Conservation (phyloP, 2,329 filamentous ascomycete genomes). For the Aureobasidium sp. region DNA sequence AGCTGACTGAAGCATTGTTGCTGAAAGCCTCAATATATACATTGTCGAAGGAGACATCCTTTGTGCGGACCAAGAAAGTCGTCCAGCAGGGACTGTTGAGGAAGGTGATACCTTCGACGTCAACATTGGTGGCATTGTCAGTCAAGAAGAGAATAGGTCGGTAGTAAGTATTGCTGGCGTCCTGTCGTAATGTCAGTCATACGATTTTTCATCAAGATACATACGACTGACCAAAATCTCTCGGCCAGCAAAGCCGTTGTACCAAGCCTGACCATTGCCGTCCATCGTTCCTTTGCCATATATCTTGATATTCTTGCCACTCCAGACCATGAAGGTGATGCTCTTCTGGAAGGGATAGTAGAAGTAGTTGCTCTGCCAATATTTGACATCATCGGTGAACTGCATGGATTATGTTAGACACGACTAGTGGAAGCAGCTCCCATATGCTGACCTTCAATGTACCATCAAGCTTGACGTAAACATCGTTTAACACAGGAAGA, state of each 20-base stretch:
- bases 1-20: conserved; percentile 44
- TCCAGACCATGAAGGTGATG: conserved; percentile 72
- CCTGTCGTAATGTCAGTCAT: background rate
- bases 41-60: conserved; percentile 61
- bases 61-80: conserved; percentile 66
- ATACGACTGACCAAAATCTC: conserved; percentile 11
- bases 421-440: rapidly evolving
- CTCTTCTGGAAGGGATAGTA: conserved; percentile 72
- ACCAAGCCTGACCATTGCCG: conserved; percentile 72
- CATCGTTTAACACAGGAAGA: conserved; percentile 62
- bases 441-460: conserved; percentile 51
- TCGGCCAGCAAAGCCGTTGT: conserved; percentile 61
- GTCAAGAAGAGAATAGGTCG: conserved; percentile 68
- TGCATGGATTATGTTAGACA: conserved; percentile 30
- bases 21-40: conserved; percentile 62
- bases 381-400: conserved; percentile 73
- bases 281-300: conserved; percentile 71
- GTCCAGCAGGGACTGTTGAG: conserved; percentile 71
- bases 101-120: conserved; percentile 64
- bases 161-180: conserved; percentile 58
- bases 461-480: conserved; percentile 66
- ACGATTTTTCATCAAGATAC: background rate
- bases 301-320: conserved; percentile 71
- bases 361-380: conserved; percentile 73
- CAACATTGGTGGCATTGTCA: conserved; percentile 66